Conservation (phyloP, 108 stramenopile species). For the Pseudonitzschia delicatissima region DNA sequence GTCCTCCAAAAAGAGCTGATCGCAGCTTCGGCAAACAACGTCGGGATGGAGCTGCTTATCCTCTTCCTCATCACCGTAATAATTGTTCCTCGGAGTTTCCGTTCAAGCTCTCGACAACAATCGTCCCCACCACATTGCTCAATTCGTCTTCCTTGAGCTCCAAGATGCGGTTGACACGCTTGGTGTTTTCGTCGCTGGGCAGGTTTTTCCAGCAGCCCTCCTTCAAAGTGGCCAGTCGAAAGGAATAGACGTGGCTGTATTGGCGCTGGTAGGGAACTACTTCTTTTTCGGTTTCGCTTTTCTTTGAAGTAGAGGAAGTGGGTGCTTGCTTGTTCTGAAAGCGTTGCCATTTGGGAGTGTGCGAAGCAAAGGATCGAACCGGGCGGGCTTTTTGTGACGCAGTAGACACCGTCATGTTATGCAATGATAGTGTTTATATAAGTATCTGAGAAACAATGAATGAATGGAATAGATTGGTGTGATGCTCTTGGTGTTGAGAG, state of each 20-base stretch:
- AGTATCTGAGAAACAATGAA: no score
- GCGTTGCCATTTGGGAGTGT: constrained; percentile 56
- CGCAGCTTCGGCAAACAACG: constrained; percentile 44
- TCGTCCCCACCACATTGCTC: constrained; percentile 68
- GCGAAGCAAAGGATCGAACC: constrained; percentile 24
- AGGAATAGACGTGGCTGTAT: constrained; percentile 81
- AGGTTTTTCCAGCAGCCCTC: constrained; percentile 50
- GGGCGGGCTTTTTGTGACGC: background rate
- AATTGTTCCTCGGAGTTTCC: background rate
- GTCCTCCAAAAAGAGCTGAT: constrained; percentile 77
- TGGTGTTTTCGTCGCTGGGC: background rate
- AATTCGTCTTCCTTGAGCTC: constrained; percentile 64
- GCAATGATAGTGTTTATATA: background rate
- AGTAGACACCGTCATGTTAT: background rate
- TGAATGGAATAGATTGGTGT: no score
- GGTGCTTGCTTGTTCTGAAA: constrained; percentile 26
- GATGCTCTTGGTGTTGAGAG: no score
- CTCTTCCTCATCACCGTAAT: constrained; percentile 20
- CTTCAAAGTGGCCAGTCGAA: constrained; percentile 54
- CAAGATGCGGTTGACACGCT: constrained; percentile 58
- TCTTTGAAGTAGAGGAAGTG: constrained; percentile 1
- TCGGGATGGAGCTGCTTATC: constrained; percentile 27
- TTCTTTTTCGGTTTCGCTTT: constrained; percentile 13
- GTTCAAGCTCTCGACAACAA: constrained; percentile 38
- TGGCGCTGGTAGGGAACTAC: constrained; percentile 68